Conservation (phyloP, 352 stramenopile species). For the Blastocystis sp. region DNA sequence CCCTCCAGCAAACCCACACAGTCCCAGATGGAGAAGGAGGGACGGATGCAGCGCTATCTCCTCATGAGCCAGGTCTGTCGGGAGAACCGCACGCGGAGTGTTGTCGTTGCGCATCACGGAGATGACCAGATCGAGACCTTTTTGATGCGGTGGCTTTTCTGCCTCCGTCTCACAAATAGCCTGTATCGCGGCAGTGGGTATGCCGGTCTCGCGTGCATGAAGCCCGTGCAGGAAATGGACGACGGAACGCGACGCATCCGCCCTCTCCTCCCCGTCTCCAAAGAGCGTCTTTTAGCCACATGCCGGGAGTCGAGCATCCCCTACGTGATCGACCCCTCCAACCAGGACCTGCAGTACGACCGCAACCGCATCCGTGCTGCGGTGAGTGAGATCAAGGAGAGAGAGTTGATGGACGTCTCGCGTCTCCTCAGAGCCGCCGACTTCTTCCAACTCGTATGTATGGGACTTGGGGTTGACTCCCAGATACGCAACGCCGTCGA, state of each 20-base stretch:
- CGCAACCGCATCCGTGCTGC: conserved; percentile 41
- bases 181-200: conserved; percentile 56
- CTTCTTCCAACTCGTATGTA: conserved; percentile 28
- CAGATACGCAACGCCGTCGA: conserved; percentile 26
- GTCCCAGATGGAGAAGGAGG: conserved; percentile 42
- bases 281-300: conserved; percentile 22
- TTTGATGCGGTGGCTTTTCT: conserved; percentile 8
- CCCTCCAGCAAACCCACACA: not conserved
- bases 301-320: conserved; percentile 25
- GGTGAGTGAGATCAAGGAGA: not conserved
- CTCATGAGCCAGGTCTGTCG: conserved; percentile 14
- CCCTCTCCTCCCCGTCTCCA: conserved; percentile 36
- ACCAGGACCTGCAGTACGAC: conserved; percentile 57
- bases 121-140: conserved; percentile 71
- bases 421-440: not conserved
- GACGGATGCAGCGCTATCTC: conserved; percentile 44
- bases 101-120: conserved; percentile 50
- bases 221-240: conserved; percentile 51
- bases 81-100: not conserved
- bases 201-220: conserved; percentile 47
- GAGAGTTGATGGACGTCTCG: not conserved
- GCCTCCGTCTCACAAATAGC: not conserved
- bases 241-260: conserved; percentile 53
- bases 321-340: conserved; percentile 52
- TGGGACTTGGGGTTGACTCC: not conserved